phyloP scores from a whole-genome alignment of 805 yeast genomes.

The Nakazawaea sp. region DNA sequence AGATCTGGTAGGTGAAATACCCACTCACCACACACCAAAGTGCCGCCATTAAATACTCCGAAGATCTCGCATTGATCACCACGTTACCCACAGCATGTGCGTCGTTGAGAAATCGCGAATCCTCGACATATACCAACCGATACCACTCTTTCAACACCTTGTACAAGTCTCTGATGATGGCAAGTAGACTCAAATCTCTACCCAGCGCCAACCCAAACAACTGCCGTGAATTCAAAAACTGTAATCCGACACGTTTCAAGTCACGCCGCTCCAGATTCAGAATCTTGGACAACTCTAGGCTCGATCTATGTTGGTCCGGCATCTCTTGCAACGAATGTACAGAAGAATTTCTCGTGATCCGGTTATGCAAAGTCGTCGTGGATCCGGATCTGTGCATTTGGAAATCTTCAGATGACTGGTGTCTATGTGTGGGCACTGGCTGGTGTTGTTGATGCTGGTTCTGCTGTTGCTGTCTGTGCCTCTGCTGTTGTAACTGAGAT shows the following conservation, averaged over 20 bases:
- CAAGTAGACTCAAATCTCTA: conserved; percentile 60
- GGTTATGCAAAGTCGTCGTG: conserved; percentile 1
- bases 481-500: conserved; percentile 7
- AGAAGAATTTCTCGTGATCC: conserved; percentile 4
- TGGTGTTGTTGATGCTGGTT: background rate
- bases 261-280: conserved; percentile 8
- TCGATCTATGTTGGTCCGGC: background rate
- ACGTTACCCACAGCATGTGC: background rate
- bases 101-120: background rate
- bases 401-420: too few relatives aligned
- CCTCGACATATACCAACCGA: conserved; percentile 10
- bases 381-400: conserved; percentile 3
- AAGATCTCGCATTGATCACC: conserved; percentile 42
- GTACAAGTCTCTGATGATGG: conserved; percentile 20
- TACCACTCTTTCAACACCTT: conserved; percentile 22
- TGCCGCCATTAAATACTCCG: conserved; percentile 77
- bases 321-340: conserved; percentile 1
- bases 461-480: background rate
- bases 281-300: conserved; percentile 1
- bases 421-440: too few relatives aligned
- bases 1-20: conserved; percentile 72
- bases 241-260: conserved; percentile 58
- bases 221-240: conserved; percentile 66
- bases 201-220: conserved; percentile 73
- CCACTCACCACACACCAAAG: conserved; percentile 93